phyloP scores from a whole-genome alignment of 441 rosid genomes.

The Breynia disticha region DNA sequence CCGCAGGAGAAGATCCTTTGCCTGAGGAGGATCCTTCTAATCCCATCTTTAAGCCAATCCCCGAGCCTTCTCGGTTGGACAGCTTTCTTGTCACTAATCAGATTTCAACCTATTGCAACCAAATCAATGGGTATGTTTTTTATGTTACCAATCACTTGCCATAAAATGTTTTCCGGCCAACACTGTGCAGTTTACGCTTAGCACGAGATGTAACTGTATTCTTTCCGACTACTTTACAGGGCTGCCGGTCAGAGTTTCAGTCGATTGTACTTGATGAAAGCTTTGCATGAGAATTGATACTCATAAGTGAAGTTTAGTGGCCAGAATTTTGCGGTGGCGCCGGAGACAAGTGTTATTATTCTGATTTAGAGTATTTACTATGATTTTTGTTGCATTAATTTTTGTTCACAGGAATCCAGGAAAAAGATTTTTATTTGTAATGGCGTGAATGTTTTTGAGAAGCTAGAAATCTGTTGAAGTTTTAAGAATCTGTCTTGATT shows the following conservation, averaged over 20 bases:
- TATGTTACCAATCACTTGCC: neutral
- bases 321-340: no score
- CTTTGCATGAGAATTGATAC: slow-evolving; percentile 60
- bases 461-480: no score
- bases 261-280: slow-evolving; percentile 68
- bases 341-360: no score
- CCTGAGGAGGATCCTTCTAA: slow-evolving; percentile 96
- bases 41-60: slow-evolving; percentile 77
- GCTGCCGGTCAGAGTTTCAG: slow-evolving; percentile 92
- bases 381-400: no score
- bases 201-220: neutral
- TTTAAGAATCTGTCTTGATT: no score
- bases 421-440: no score
- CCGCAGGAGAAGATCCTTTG: slow-evolving; percentile 84
- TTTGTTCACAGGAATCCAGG: no score
- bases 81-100: slow-evolving; percentile 92
- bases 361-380: no score
- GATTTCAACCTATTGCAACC: slow-evolving; percentile 84
- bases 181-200: neutral
- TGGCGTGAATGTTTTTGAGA: no score
- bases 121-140: slow-evolving; percentile 72
- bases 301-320: no score
- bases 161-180: neutral
- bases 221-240: slow-evolving; percentile 30
- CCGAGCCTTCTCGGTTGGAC: slow-evolving; percentile 88